These are phyloP conservation scores for Metschnikowia baotianmanensis DNA, from an alignment of 805 yeast genomes.

Conservation along the genomic window DNA sequence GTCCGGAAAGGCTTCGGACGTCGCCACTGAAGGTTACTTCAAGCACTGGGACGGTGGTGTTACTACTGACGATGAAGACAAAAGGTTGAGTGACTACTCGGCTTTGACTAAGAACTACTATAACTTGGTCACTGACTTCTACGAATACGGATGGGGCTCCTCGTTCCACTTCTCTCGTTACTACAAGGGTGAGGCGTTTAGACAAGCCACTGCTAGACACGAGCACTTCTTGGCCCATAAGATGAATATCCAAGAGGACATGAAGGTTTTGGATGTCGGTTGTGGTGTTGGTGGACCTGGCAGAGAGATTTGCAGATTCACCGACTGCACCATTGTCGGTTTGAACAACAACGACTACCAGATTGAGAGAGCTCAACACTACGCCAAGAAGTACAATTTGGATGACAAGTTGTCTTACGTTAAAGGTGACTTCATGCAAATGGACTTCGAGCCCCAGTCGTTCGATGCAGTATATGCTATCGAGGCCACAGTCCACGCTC, in stretches of 20 bases:
- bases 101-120: constrained; percentile 92
- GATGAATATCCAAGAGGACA: constrained; percentile 73
- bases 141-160: constrained; percentile 99
- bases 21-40: constrained; percentile 87
- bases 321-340: constrained; percentile 84
- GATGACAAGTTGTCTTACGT: constrained; percentile 77
- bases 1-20: constrained; percentile 65
- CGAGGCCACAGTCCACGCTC: constrained; percentile 99
- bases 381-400: constrained; percentile 64
- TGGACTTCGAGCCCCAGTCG: constrained; percentile 88
- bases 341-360: constrained; percentile 97
- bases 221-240: constrained; percentile 91
- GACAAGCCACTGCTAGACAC: constrained; percentile 94
- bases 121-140: constrained; percentile 95
- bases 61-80: constrained; percentile 64
- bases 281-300: constrained; percentile 99
- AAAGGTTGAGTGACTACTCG: constrained; percentile 81
- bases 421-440: constrained; percentile 98
- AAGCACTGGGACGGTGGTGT: constrained; percentile 97
- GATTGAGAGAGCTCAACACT: constrained; percentile 83
- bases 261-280: constrained; percentile 94
- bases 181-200: constrained; percentile 89
- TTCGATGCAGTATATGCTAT: constrained; percentile 98
- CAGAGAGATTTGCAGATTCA: constrained; percentile 89
- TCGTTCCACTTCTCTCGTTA: constrained; percentile 96